Evolutionary conservation across 345 rosid genomes (phyloP).

Genomic region (Ricinus communis): DNA sequence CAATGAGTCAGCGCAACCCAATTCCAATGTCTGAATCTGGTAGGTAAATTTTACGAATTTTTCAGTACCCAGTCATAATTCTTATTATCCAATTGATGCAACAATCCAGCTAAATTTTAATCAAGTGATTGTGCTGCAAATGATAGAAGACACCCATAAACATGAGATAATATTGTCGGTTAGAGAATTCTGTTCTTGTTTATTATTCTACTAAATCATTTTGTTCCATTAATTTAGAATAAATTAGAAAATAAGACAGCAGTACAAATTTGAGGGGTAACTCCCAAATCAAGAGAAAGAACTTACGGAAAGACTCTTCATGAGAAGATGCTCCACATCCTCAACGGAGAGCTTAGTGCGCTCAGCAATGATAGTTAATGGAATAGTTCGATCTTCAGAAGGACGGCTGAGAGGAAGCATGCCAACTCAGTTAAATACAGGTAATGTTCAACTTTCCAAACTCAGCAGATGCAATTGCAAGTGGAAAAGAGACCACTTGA

Average conservation of each 20-base stretch:
- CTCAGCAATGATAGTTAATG: slow-evolving; percentile 76
- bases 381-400: slow-evolving; percentile 95
- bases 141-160: neutral
- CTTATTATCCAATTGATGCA: too few species aligned
- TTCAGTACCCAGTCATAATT: too few species aligned
- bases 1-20: too few species aligned
- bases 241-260: neutral
- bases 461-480: neutral
- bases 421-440: slow-evolving; percentile 14
- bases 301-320: slow-evolving; percentile 98
- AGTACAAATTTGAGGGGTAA: neutral
- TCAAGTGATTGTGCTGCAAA: neutral
- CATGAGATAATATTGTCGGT: neutral
- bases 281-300: neutral
- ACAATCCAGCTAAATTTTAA: neutral
- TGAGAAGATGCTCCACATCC: slow-evolving; percentile 95
- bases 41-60: too few species aligned
- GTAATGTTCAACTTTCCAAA: neutral
- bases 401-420: slow-evolving; percentile 68
- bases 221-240: neutral
- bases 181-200: neutral
- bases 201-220: neutral
- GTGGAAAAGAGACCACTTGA: neutral
- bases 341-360: slow-evolving; percentile 84
- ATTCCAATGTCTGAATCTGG: too few species aligned